phyloP scores from a whole-genome alignment of 176 grass and related monocot genomes.

The Lolium perenne region DNA sequence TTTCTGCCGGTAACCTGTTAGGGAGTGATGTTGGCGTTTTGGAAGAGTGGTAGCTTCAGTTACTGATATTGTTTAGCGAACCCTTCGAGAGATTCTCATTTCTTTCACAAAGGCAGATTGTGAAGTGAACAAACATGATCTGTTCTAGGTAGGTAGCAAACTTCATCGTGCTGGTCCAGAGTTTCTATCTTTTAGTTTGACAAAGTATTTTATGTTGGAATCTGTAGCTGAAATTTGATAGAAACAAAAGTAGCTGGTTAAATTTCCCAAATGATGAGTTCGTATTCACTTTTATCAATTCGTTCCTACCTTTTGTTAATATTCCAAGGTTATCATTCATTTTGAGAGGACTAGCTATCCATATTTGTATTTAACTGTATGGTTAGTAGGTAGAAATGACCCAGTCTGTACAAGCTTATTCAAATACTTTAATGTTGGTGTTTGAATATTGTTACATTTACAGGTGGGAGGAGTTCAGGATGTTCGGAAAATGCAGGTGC shows the following conservation, averaged over 20 bases:
- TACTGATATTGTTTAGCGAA: slow-evolving; percentile 29
- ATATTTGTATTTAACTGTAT: slow-evolving; percentile 26
- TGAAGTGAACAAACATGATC: neutral
- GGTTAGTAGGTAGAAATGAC: slow-evolving; percentile 29
- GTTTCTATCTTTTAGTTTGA: slow-evolving; percentile 14
- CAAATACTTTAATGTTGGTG: slow-evolving; percentile 18
- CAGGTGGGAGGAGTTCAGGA: slow-evolving; percentile 84
- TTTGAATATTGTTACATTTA: slow-evolving; percentile 31
- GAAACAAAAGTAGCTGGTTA: neutral
- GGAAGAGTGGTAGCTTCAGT: slow-evolving; percentile 1
- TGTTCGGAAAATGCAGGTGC: slow-evolving; percentile 87
- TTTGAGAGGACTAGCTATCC: slow-evolving; percentile 23
- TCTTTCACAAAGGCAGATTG: slow-evolving; percentile 13
- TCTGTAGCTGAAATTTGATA: slow-evolving; percentile 8
- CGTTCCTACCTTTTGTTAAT: neutral
- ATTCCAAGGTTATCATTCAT: slow-evolving; percentile 15
- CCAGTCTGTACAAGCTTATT: slow-evolving; percentile 19
- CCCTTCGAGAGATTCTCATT: neutral
- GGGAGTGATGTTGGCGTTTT: neutral
- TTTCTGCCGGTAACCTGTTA: slow-evolving; percentile 3
- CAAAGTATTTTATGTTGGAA: slow-evolving; percentile 10
- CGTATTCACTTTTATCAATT: neutral
- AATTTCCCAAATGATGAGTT: neutral
- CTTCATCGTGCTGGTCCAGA: slow-evolving; percentile 15
- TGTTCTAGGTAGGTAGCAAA: slow-evolving; percentile 32